These are phyloP conservation scores for Larix kaempferi DNA, from an alignment of 75 land plant species.

Conservation along the genomic window DNA sequence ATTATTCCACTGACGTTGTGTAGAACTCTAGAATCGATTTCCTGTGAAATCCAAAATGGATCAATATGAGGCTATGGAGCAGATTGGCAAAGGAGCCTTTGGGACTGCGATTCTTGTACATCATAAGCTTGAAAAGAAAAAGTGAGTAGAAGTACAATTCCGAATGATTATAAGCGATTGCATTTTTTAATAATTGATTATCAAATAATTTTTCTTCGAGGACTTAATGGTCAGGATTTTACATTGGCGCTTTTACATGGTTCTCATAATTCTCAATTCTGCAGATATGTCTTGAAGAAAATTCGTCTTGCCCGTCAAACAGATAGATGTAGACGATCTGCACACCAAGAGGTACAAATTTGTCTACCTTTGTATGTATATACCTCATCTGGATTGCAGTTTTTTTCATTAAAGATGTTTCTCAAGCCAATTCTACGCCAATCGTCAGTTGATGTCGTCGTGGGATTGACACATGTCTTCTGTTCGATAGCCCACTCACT, in stretches of 20 bases:
- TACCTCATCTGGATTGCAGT: neutral
- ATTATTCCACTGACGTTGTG: no score
- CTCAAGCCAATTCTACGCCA: neutral
- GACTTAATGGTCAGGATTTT: neutral
- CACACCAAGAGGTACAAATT: constrained; percentile 69
- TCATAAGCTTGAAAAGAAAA: constrained; percentile 89
- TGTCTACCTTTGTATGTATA: neutral
- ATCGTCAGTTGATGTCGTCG: neutral
- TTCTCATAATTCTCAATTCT: neutral
- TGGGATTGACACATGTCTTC: neutral
- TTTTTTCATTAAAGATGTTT: neutral
- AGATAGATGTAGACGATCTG: constrained; percentile 72
- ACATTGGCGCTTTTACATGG: neutral
- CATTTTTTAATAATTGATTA: neutral
- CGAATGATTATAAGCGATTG: neutral
- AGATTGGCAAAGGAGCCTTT: constrained; percentile 95
- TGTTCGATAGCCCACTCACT: neutral
- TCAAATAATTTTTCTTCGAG: no score
- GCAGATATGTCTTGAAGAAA: constrained; percentile 75
- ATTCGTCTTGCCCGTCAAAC: constrained; percentile 82
- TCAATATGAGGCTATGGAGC: constrained; percentile 89
- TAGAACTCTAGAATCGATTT: neutral
- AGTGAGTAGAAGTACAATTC: constrained; percentile 33
- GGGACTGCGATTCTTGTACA: constrained; percentile 96
- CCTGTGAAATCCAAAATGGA: constrained; percentile 56